Conservation (phyloP, 768 basidiomycete species). For the Lentinula edodes region DNA sequence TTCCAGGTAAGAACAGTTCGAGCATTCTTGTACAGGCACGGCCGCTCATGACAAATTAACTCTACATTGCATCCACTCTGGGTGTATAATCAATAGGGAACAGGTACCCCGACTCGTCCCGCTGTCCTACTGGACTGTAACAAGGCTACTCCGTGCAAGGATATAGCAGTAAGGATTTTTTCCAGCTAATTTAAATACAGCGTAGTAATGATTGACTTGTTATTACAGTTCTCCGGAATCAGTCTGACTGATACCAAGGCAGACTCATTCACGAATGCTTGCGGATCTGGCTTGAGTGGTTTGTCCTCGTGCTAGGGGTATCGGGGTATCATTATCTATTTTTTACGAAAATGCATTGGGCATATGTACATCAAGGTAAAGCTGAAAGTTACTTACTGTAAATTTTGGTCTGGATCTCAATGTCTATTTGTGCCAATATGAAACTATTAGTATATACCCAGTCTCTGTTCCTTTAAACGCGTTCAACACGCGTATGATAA, state of each 20-base stretch:
- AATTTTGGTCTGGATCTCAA: too few relatives aligned
- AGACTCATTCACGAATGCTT: slow-evolving; percentile 15
- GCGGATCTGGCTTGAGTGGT: slow-evolving; percentile 13
- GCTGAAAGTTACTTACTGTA: too few relatives aligned
- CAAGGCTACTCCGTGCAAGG: slow-evolving; percentile 14
- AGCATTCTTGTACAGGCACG: not conserved
- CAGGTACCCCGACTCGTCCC: slow-evolving; percentile 17
- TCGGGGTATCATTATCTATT: too few relatives aligned
- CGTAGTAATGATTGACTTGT: not conserved
- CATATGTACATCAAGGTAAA: too few relatives aligned
- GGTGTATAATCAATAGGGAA: slow-evolving; percentile 10
- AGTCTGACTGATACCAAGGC: slow-evolving; percentile 10
- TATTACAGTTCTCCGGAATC: slow-evolving; percentile 10
- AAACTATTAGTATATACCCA: too few relatives aligned
- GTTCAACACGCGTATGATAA: too few relatives aligned
- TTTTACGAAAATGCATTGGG: too few relatives aligned
- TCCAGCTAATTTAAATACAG: too few relatives aligned
- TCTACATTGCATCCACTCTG: not conserved
- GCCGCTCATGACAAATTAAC: not conserved
- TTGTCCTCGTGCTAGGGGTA: not conserved
- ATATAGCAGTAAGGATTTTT: slow-evolving; percentile 9
- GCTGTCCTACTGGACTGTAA: slow-evolving; percentile 17
- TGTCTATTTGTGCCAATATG: too few relatives aligned
- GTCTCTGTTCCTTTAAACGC: too few relatives aligned
- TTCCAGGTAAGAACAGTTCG: slow-evolving; percentile 6